Base-by-base conservation (phyloP, 1,139 yeast genomes). In the Saccharomyces hybrid region DNA sequence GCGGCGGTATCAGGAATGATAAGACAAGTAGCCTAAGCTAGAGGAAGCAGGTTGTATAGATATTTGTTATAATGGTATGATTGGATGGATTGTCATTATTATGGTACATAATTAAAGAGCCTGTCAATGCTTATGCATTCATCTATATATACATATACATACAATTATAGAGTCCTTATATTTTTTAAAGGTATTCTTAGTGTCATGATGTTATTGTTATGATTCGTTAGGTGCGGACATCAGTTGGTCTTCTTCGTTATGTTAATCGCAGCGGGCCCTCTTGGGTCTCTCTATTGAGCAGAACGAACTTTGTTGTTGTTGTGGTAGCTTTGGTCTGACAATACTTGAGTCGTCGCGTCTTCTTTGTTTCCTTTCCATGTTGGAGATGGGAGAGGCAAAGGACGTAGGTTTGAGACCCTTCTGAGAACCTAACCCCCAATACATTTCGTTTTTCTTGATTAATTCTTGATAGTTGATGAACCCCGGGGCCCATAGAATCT, bases 381-480 rank as follows among this genome's bases (percentile, higher is more conserved):
- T 38, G 4, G 44, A 38, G 16, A 38, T 38, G 4, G 44, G 44
- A 16, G 44, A 38, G 21, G 44, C 44, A 38, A 16, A 16, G 2
- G 44, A 38, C 12, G 44, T 38, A 16, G 9, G 44, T 38, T 9
- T 38, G 44, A 16, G 44, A 38, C 44, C 44, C 44, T 38, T 38
- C 8, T 58, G 54, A 9, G 57, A 47, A n/a, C 56, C 59, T 27
- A 52, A 46, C 28, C 60, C 61, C 60, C 61, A 58, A 32, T 49
- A 41, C 53, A 59, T 53, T 47, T 59, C 64, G 53, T 60, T 63
- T 44, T 64, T 56, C 53, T 60, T 66, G 21, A 64, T 60, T 31
- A 56, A 55, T 53, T 67, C 71, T 46, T 61, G 64, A 42, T 63
- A 67, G n/a, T 58, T 63, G 4, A 63, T 55, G 19, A 65, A 54